A percentile compares a stretch with the other conserved stretches of the same genome.
phyloP scores from a whole-genome alignment of 148 eudicot species.

The Rhododendron molle region DNA sequence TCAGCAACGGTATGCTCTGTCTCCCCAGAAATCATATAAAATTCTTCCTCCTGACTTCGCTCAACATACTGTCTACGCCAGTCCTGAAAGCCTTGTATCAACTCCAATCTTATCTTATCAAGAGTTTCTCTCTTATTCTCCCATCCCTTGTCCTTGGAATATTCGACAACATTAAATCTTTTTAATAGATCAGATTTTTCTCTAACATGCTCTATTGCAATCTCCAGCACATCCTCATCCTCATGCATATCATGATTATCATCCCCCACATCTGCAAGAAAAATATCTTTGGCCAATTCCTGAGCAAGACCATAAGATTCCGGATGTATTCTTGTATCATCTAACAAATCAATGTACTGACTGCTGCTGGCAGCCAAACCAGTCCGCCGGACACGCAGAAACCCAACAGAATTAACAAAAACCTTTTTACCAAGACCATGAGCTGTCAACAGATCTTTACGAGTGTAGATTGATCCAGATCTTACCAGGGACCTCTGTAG shows the following conservation, averaged over 20 bases:
- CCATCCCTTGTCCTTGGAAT: constrained; percentile 52
- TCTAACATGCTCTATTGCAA: constrained; percentile 92
- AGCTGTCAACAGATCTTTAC: constrained; percentile 72
- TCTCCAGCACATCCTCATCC: constrained; percentile 77
- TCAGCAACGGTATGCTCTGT: constrained; percentile 78
- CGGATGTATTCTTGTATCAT: constrained; percentile 98
- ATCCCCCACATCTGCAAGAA: constrained; percentile 46
- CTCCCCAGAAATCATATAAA: constrained; percentile 87
- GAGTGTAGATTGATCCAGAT: constrained; percentile 62
- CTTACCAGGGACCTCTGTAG: constrained; percentile 79
- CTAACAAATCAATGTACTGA: constrained; percentile 83
- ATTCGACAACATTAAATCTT: constrained; percentile 54
- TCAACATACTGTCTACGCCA: constrained; percentile 70
- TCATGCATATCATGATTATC: constrained; percentile 61
- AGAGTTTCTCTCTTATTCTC: constrained; percentile 71
- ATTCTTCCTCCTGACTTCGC: constrained; percentile 77
- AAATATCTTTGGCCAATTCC: constrained; percentile 90
- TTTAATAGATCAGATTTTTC: constrained; percentile 66
- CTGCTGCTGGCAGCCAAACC: constrained; percentile 78
- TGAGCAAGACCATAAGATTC: constrained; percentile 92
- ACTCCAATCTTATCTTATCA: constrained; percentile 60
- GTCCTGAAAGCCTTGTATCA: constrained; percentile 93
- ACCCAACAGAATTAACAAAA: constrained; percentile 88
- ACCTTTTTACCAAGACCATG: constrained; percentile 89
- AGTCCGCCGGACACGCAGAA: constrained; percentile 84